Evolutionary conservation across 2,329 filamentous ascomycete species (phyloP), one percentile per base, ranked within the genome.

Genomic region (Colletotrichum sp.): DNA sequence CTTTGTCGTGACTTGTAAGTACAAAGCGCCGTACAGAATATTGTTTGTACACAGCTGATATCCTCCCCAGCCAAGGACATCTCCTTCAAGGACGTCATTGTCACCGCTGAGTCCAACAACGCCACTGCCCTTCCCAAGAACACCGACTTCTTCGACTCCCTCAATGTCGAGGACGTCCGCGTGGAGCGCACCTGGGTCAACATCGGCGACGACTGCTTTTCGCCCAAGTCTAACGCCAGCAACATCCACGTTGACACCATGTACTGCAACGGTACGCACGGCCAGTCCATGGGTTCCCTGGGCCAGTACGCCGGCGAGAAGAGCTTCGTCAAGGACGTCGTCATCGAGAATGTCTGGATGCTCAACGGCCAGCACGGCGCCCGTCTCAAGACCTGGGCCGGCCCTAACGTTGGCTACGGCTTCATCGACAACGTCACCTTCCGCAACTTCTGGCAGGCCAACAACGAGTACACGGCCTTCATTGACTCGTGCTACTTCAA

Each of bases 171-270:
- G 32, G 69, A 78, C 34, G 75, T 78, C n/a, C 60, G 48, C 12
- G 75, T 78, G 32, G 70, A 78, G 69, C 69, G 77, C 8, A 72
- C 67, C 13, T 78, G 77, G 77, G 77, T 94, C 74, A 87, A 92
- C 81, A 94, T 93, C 78, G 92, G 92, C 48, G 92, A 94, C 77
- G 88, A 93, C 80, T 93, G 92, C 77, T 89, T 93, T 55, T 90
- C 89, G 2, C 92, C 92, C 86, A 93, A 93, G 82, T 91, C 91
- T 13, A 93, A 93, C 82, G 88, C 86, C 78, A 91, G 90, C 52
- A 85, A 91, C 77, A 89, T 92, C 21, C 81, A 92, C 28, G 88
- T 92, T 9, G 89, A 92, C 80, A 91, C 91, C 78, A 84, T 93
- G 6, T 82, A 87, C 77, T 93, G 91, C 85, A 92, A 91, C 78